A percentile compares a stretch with the other conserved stretches of the same genome.
These are phyloP conservation scores for Phytophthora citrophthora DNA, from an alignment of 352 stramenopile genomes.

Conservation along the genomic window DNA sequence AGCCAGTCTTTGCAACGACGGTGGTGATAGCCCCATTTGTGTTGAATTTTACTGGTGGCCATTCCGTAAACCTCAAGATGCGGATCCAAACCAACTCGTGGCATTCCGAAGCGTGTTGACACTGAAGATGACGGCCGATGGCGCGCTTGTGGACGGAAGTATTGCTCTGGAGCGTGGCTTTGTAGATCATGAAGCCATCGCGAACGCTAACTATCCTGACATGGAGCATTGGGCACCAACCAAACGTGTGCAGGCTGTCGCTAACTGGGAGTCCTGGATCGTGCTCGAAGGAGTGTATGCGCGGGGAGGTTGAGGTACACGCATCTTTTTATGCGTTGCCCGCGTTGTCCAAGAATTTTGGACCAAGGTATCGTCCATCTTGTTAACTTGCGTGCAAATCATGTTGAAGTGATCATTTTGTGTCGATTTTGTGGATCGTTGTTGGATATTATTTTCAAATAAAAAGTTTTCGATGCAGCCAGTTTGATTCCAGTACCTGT, in stretches of 20 bases:
- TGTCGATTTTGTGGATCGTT: too few relatives aligned
- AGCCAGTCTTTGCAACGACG: too few relatives aligned
- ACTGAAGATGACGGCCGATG: slow-evolving; percentile 11
- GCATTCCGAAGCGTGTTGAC: slow-evolving; percentile 24
- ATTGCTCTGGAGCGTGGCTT: slow-evolving; percentile 26
- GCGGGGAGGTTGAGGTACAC: slow-evolving; percentile 7
- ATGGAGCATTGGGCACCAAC: slow-evolving; percentile 28
- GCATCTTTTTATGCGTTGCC: background rate
- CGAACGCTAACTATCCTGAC: slow-evolving; percentile 2
- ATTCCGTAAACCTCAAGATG: background rate
- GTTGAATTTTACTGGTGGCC: slow-evolving; percentile 41
- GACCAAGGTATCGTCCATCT: too few relatives aligned
- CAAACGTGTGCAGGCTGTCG: slow-evolving; percentile 24
- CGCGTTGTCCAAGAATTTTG: too few relatives aligned
- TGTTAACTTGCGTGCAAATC: too few relatives aligned
- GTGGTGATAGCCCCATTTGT: slow-evolving; percentile 7
- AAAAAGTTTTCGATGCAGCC: too few relatives aligned
- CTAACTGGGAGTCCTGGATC: slow-evolving; percentile 22
- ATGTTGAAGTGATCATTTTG: too few relatives aligned
- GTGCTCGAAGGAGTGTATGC: slow-evolving; percentile 21
- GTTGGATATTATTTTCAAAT: too few relatives aligned
- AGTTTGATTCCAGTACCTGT: too few relatives aligned
- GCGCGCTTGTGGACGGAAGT: slow-evolving; percentile 14
- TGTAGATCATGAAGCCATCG: slow-evolving; percentile 6
- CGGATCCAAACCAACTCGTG: background rate